Evolutionary conservation across 164 flowering plant species (phyloP), one percentile per base, ranked within the genome.

Genomic region (Akebia trifoliata): DNA sequence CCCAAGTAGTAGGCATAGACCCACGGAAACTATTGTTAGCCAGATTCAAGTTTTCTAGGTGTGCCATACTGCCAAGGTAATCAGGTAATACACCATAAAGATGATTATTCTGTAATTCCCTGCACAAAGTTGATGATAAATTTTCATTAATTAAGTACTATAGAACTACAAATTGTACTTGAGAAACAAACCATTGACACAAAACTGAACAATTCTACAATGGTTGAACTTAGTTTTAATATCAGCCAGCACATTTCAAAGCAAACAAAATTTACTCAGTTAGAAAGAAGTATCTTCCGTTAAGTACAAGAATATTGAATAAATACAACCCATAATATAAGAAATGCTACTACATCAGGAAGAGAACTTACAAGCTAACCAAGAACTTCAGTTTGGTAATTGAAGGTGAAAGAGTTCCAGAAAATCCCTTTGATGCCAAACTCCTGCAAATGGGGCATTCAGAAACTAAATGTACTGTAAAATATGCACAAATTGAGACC

Each of bases 21-120:
- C 96, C 95, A 65, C 30, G 70, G 64, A 92, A 85, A 42, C 69
- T 74, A 63, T 92, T 92, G 47, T 75, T 70, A n/a, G 81, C 83
- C 49, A 92, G 83, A 75, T 89, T 83, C 62, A 92, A 77, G 69
- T 66, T 75, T 62, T 85, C 77, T 30, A 92, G 65, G n/a, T 72
- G 48, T 32, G 39, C 58, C 87, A 92, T 59, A 53, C 61, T 72
- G 46, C 88, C 76, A 44, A 92, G 72, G 53, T 61, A 86, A 73
- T 83, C 94, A 35, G 95, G 96, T 50, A 92, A 73, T 5, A 47
- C 40, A 49, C 98, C 96, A n/a, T 82, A 77, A 8, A 92, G 69
- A 32, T 82, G 63, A 65, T 92, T 92, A 69, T 86, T 66, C 61
- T 89, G 87, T 50, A 89, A 69, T 34, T 89, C 89, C 85, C 98